Base-by-base conservation (phyloP, 2,329 filamentous ascomycete genomes). In the Pseudogymnoascus sp. region DNA sequence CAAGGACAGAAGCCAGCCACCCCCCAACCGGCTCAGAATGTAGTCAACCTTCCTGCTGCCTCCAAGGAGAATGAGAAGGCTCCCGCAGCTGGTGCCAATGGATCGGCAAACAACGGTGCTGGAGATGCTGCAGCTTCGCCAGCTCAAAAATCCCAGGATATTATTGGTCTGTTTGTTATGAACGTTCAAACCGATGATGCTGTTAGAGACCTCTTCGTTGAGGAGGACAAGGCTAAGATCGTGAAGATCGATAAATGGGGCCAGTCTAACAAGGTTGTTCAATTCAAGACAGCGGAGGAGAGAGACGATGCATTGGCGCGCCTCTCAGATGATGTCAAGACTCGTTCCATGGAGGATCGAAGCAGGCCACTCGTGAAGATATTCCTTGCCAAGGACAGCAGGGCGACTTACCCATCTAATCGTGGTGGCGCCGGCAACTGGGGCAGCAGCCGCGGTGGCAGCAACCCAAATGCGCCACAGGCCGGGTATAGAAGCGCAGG, bases 121-220 rank as follows among this genome's bases (percentile, higher is more conserved):
- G 56, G 57, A 26, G 82, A 83, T 48, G 74, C 80, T 10, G 74
- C 76, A 2, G 74, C 79, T n/a, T 82, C 83, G 1, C 80, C 83
- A 13, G 80, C 81, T 5, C 75, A 80, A 26, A 86, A 89, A 71
- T 81, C 75, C 34, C 82, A 90, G 68, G 83, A 82, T 66, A 90
- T 87, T 66, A 86, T 90, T 68, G 92, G 89, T 56, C 82, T 99
- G 18, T 99, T 96, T 73, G 85, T 99, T 62, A 89, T 89, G 76
- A 92, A 92, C 68, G 85, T 92, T 19, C 89, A 85, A 67, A 88
- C 82, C 59, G 89, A 92, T 65, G 89, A 96, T 30, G 89, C 92
- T 62, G 87, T 90, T 35, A 86, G 87, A 60, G 85, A 89, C 33
- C 79, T 96, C 21, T 92, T 99, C 70, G 79, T 83, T 1, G 85